phyloP scores from a whole-genome alignment of 106 monocot species.

The Dioscorea dumetorum region DNA sequence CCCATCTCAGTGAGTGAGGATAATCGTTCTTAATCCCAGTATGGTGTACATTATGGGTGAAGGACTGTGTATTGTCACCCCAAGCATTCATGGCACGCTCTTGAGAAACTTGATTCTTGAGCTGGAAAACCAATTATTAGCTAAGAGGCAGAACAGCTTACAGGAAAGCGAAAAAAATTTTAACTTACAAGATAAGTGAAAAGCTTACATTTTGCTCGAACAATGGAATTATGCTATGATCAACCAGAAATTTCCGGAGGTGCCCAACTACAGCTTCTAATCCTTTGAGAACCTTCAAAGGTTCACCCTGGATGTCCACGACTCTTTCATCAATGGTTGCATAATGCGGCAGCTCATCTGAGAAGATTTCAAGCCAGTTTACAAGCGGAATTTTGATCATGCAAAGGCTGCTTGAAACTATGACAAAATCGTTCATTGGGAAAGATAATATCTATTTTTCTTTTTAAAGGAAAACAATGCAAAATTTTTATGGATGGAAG shows the following conservation, averaged over 20 bases:
- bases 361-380: background rate
- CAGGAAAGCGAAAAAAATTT: background rate
- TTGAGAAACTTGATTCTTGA: conserved; percentile 34
- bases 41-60: conserved; percentile 20
- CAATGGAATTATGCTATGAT: conserved; percentile 76
- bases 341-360: conserved; percentile 74
- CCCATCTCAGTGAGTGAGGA: conserved; percentile 40
- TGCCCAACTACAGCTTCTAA: conserved; percentile 60
- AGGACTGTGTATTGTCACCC: conserved; percentile 36
- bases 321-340: conserved; percentile 60
- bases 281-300: conserved; percentile 70
- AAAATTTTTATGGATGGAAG: no score
- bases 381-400: no score
- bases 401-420: no score
- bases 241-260: conserved; percentile 89
- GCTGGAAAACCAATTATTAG: background rate
- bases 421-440: no score
- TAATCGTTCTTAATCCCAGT: conserved; percentile 42
- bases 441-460: no score
- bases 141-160: background rate
- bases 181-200: background rate
- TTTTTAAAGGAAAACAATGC: no score
- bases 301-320: conserved; percentile 85
- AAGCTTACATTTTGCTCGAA: conserved; percentile 76
- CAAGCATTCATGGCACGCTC: conserved; percentile 35